Percentiles rank a stretch among this genome's conserved stretches.
Evolutionary conservation across 768 basidiomycete species (phyloP).

Genomic region (Lentinula sp.): DNA sequence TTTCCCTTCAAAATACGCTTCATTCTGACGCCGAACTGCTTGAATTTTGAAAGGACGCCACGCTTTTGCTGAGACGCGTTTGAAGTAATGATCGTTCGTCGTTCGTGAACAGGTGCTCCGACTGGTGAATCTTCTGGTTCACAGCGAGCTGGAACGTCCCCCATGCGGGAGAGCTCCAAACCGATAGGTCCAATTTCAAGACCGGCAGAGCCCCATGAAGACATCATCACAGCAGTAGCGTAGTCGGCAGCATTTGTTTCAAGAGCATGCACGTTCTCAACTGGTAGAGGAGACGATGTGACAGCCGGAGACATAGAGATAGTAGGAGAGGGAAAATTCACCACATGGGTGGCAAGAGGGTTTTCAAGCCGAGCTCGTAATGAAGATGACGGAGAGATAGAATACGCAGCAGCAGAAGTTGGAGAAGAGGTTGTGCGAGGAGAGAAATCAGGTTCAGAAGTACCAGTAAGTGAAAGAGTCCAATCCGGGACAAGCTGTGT

Average conservation of each 20-base stretch:
- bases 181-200: constrained; percentile 2
- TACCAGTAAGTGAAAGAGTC: constrained; percentile 14
- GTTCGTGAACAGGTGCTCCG: neutral
- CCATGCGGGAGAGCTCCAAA: neutral
- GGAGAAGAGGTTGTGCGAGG: neutral
- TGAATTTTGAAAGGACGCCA: constrained; percentile 17
- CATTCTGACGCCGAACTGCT: constrained; percentile 20
- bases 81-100: neutral
- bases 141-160: neutral
- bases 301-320: neutral
- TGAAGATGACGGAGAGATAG: constrained; percentile 8
- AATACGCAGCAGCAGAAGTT: constrained; percentile 7
- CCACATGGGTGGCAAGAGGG: constrained; percentile 4
- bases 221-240: constrained; percentile 26
- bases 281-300: neutral
- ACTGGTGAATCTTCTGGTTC: neutral
- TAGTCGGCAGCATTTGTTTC: constrained; percentile 24
- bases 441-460: constrained; percentile 6
- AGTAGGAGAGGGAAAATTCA: constrained; percentile 2
- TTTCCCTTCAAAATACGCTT: constrained; percentile 19
- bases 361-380: constrained; percentile 5
- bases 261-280: neutral
- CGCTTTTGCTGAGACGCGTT: neutral
- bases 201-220: constrained; percentile 22
- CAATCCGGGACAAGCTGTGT: constrained; percentile 6